Base-by-base conservation (phyloP, 129 eudicot genomes). In the Tanacetum coccineum region DNA sequence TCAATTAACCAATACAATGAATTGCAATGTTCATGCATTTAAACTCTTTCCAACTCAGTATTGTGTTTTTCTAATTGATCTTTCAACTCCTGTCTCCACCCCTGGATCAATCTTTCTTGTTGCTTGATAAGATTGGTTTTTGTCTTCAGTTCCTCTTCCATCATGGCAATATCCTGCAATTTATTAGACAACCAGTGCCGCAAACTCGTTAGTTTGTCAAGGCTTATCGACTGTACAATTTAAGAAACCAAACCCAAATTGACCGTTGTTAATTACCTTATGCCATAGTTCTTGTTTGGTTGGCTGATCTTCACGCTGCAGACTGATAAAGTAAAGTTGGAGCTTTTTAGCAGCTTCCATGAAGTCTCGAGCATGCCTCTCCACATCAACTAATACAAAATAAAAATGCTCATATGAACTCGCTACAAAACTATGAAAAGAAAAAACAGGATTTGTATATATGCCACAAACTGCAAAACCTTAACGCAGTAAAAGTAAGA, bases 301-400 rank as follows among this genome's bases (percentile, higher is more conserved):
- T 69, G 98, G 96, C 66, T 67, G 89, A 73, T 86, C 96, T 57
- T 88, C 95, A 19, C 95, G 87, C 65, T 88, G 95, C 77, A 88
- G 74, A 73, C 92, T 73, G 46, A 93, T 80, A 25, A 93, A 88
- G 78, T 88, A 80, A 39, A 88, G 83, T 48, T 93, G 98, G 56
- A 93, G 92, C 81, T 88, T 88, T 69, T 88, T 93, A 20, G 98
- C 96, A 19, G 98, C 98, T 64, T 88, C 98, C 98, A 93, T 93
- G 69, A 88, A 93, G 68, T 93, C 96, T 93, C 98, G 86, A 22
- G 98, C 96, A 79, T 92, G 96, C 63, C 98, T 83, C 78, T 92
- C 98, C 61, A 92, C 98, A 79, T 93, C 98, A 88, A 93, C 98
- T 93, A 77, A 49, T 64, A 58, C 57, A 71, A 46, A 7, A 32